phyloP scores from a whole-genome alignment of 2,329 filamentous ascomycete species.

The Cercospora sp. region DNA sequence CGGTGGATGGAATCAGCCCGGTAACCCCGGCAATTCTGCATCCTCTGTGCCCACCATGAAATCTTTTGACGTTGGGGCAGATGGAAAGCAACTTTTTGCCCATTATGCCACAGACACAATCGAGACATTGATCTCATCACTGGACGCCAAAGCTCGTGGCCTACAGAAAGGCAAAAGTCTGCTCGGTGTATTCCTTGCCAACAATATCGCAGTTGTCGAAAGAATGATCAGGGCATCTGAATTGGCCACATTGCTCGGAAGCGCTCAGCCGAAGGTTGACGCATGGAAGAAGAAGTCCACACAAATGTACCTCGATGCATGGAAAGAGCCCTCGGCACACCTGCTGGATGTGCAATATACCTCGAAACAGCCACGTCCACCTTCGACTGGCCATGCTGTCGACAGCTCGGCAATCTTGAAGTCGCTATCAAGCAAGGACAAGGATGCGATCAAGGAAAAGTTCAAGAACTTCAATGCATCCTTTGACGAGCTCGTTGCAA shows the following conservation, averaged over 20 bases:
- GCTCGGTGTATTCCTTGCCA: constrained; percentile 86
- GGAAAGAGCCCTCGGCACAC: constrained; percentile 82
- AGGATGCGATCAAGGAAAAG: constrained; percentile 94
- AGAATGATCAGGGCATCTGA: constrained; percentile 82
- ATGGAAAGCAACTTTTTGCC: constrained; percentile 82
- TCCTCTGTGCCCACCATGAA: constrained; percentile 69
- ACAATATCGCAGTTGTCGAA: constrained; percentile 80
- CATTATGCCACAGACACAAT: constrained; percentile 90
- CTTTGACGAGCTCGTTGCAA: constrained; percentile 84
- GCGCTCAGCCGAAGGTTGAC: constrained; percentile 61
- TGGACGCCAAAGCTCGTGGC: constrained; percentile 71
- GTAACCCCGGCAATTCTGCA: constrained; percentile 53
- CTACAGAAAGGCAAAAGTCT: constrained; percentile 75
- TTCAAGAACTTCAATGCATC: constrained; percentile 86
- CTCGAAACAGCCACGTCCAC: constrained; percentile 69
- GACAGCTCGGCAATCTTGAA: constrained; percentile 86
- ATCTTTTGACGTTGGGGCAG: constrained; percentile 83
- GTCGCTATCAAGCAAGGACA: constrained; percentile 81
- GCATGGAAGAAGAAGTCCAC: constrained; percentile 85
- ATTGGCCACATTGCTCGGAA: constrained; percentile 64
- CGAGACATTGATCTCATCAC: constrained; percentile 70
- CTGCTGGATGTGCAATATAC: constrained; percentile 93
- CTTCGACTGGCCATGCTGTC: constrained; percentile 62
- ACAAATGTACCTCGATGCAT: constrained; percentile 77
- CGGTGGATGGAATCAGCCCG: constrained; percentile 73